Base-by-base conservation (phyloP, 305 asterid genomes). In the Ruellia speciosa region DNA sequence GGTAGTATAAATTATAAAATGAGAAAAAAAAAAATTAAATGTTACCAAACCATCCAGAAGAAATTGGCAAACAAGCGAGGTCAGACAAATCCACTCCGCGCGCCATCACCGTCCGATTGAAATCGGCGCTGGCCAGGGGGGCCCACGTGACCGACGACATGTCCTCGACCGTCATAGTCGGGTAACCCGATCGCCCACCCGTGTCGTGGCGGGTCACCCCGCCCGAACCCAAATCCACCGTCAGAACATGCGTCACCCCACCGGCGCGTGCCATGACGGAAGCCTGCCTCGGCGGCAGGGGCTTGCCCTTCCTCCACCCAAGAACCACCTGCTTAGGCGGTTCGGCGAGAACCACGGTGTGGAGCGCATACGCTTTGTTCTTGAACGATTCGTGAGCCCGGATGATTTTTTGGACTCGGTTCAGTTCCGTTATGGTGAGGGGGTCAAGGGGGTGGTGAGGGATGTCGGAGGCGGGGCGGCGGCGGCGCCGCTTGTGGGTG, bases 391-490 rank as follows among this genome's bases (percentile, higher is more conserved):
- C 52, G 20, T 77, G 74, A 11, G 70, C 62, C 18, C 63, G 62
- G 16, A 84, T 51, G 54, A 70, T 56, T 7, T 49, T 53, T 9
- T 74, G 77, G 10, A 84, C 85, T 28, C 47, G 66, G 54, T 68
- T 74, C 18, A 84, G 54, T 67, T 90, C 97, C 0, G 74, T 13
- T 4, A 87, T 41, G 14, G 96, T 87, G 34, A 90, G 81, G 4
- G 97, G 97, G 63, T 90, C 97, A 18, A 90, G 85, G 0, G 97
- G 97, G 80, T 90, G 95, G 73, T 43, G 84, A 5, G 97, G 90
- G 47, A 78, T 76, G 72, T 56, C 81, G 72, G 72, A 37, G 64
- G 79, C 45, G 73, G 77, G 82, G 59, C 57, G 80, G 70, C 65
- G 41, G 41, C 41, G 41, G 11, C 41, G 78, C 70, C 62, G 80